Conservation (phyloP, 352 stramenopile genomes). For the Halophytophthora batemanensis region DNA sequence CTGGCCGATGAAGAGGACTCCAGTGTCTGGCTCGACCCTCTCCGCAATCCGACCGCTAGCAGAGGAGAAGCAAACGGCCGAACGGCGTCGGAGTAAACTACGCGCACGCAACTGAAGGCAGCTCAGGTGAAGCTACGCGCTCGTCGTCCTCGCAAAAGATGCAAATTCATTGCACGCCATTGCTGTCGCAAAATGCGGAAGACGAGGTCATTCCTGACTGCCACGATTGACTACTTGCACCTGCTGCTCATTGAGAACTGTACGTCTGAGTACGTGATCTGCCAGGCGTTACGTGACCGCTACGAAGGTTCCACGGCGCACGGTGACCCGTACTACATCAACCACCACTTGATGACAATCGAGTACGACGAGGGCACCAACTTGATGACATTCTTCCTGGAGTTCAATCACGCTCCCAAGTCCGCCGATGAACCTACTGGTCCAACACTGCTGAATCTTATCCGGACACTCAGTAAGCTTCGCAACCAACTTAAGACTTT, state of each 20-base stretch:
- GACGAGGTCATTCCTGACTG: conserved; percentile 8
- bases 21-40: too few species aligned
- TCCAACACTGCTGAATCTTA: too few species aligned
- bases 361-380: conserved; percentile 16
- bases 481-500: too few species aligned
- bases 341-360: conserved; percentile 18
- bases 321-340: conserved; percentile 20
- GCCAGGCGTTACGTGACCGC: conserved; percentile 9
- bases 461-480: too few species aligned
- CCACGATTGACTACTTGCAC: conserved; percentile 12
- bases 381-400: conserved; percentile 13
- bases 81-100: too few species aligned
- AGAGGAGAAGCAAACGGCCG: neutral
- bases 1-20: too few species aligned
- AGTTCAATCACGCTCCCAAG: conserved; percentile 9
- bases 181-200: neutral
- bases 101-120: too few species aligned
- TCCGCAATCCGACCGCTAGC: too few species aligned
- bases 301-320: conserved; percentile 12
- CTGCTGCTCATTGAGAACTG: conserved; percentile 3
- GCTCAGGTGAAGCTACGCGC: too few species aligned
- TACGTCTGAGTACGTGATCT: conserved; percentile 12
- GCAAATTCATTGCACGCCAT: too few species aligned
- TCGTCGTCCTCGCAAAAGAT: too few species aligned
- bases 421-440: neutral